Evolutionary conservation across 192 early-diverging fungal species (phyloP).

Genomic region (Ambispora gerdemannii): DNA sequence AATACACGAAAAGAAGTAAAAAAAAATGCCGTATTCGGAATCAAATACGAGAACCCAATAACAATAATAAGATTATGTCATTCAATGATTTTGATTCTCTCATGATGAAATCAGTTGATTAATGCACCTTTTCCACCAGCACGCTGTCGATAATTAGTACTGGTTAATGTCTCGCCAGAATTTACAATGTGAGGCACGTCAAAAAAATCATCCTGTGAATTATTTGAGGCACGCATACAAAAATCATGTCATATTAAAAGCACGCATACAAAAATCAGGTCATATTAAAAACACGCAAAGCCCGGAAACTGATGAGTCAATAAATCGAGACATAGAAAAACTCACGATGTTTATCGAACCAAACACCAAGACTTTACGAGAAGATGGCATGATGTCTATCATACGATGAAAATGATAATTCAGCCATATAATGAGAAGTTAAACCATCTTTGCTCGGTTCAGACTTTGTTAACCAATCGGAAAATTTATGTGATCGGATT

Average conservation of each 20-base stretch:
- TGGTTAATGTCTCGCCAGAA: slow-evolving; percentile 45
- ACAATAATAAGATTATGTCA: not conserved
- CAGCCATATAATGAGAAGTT: too few species aligned
- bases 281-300: not conserved
- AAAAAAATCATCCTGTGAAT: slow-evolving; percentile 75
- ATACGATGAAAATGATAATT: too few species aligned
- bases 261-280: too few species aligned
- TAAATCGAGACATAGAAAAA: not conserved
- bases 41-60: not conserved
- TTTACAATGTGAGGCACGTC: slow-evolving; percentile 67
- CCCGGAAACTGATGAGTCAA: not conserved
- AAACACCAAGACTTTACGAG: slow-evolving; percentile 59
- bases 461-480: too few species aligned
- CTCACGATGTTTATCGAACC: slow-evolving; percentile 71
- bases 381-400: too few species aligned
- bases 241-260: too few species aligned
- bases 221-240: too few species aligned
- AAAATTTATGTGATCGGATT: too few species aligned
- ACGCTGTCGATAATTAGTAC: not conserved
- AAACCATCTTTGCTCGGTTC: too few species aligned
- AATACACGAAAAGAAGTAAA: not conserved
- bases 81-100: not conserved
- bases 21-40: too few species aligned
- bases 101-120: not conserved
- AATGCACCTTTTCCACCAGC: slow-evolving; percentile 18